A percentile compares a stretch with the other conserved stretches of the same genome.
phyloP scores from a whole-genome alignment of 305 asterid genomes.

The Rubia tinctorum region DNA sequence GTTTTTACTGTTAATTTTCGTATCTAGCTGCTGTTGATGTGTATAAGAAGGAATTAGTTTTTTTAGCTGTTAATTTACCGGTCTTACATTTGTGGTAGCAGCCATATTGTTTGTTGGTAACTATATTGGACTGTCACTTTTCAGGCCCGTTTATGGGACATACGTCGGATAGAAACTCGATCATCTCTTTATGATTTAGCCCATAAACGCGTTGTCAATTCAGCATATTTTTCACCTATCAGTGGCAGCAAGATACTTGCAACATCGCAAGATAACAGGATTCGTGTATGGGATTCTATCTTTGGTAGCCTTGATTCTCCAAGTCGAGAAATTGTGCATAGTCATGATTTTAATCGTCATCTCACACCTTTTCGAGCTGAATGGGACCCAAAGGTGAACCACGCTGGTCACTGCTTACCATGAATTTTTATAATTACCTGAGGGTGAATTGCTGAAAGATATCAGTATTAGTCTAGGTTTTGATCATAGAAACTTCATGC shows the following conservation, averaged over 20 bases:
- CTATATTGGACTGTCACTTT: not conserved
- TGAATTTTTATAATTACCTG: not conserved
- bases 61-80: not conserved
- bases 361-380: slow-evolving; percentile 95
- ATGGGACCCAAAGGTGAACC: slow-evolving; percentile 92
- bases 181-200: slow-evolving; percentile 68
- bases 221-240: slow-evolving; percentile 91
- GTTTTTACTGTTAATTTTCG: not conserved
- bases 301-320: slow-evolving; percentile 84
- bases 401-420: slow-evolving; percentile 15
- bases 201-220: slow-evolving; percentile 91
- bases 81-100: not conserved
- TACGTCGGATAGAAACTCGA: slow-evolving; percentile 69
- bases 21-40: not conserved
- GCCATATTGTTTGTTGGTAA: slow-evolving; percentile 5
- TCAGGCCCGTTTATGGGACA: slow-evolving; percentile 99
- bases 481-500: slow-evolving; percentile 18
- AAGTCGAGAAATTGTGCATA: slow-evolving; percentile 95
- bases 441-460: not conserved
- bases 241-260: slow-evolving; percentile 95
- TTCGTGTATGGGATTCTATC: slow-evolving; percentile 71
- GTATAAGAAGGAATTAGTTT: not conserved
- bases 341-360: slow-evolving; percentile 94
- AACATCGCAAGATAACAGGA: slow-evolving; percentile 87
- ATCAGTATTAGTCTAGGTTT: not conserved